These are phyloP conservation scores for Penium margaritaceum DNA, from an alignment of 139 green algal genomes.

Conservation along the genomic window DNA sequence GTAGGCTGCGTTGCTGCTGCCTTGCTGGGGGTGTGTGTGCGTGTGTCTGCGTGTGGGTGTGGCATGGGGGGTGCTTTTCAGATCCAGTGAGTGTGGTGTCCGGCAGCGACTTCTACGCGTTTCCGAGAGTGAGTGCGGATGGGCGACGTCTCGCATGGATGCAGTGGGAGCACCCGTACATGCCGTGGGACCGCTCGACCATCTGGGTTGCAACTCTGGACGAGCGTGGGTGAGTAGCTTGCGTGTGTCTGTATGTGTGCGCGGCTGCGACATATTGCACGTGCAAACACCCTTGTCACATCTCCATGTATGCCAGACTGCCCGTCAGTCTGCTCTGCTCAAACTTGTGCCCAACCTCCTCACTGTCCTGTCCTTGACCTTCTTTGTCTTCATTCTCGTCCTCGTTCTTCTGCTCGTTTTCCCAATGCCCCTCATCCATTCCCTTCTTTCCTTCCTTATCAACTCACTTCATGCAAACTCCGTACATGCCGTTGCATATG, in stretches of 20 bases:
- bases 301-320: not conserved
- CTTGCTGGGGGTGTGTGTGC: no score
- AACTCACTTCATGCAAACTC: no score
- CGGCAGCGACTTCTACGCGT: slow-evolving; percentile 63
- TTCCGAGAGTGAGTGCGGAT: slow-evolving; percentile 52
- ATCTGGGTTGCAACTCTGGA: slow-evolving; percentile 48
- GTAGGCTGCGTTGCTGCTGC: no score
- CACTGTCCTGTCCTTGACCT: slow-evolving; percentile 33
- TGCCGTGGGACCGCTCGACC: slow-evolving; percentile 64
- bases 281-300: not conserved
- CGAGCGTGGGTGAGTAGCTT: not conserved
- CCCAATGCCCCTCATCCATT: not conserved
- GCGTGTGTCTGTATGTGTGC: not conserved
- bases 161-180: slow-evolving; percentile 67
- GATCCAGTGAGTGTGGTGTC: no score
- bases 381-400: not conserved
- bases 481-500: not conserved
- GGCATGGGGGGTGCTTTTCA: no score
- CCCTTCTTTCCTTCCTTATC: not conserved
- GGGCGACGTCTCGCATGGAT: slow-evolving; percentile 61
- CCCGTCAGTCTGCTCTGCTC: not conserved
- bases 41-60: no score
- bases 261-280: no score
- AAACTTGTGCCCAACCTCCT: slow-evolving; percentile 29
- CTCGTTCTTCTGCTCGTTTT: not conserved